A percentile compares a stretch with the other conserved stretches of the same genome.
phyloP scores from a whole-genome alignment of 192 early-diverging fungal species.

The Coemansia sp. region DNA sequence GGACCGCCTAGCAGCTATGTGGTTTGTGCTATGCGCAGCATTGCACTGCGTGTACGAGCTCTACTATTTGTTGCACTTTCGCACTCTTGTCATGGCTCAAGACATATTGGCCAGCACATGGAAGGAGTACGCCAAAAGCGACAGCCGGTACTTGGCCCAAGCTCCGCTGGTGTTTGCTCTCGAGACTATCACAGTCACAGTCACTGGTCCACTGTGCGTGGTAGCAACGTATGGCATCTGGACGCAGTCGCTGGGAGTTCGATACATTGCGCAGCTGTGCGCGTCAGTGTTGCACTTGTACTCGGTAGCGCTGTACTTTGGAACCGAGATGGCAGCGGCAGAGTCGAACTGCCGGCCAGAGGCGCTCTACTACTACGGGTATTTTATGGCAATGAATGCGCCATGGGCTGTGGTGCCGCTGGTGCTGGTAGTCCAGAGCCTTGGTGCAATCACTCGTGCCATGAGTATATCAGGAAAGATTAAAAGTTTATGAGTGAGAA shows the following conservation, averaged over 20 bases:
- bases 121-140: constrained; percentile 74
- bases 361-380: constrained; percentile 62
- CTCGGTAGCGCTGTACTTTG: constrained; percentile 63
- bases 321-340: constrained; percentile 54
- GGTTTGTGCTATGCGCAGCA: constrained; percentile 61
- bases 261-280: constrained; percentile 57
- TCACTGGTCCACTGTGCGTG: constrained; percentile 42
- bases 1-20: constrained; percentile 54
- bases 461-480: constrained; percentile 9
- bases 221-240: constrained; percentile 23
- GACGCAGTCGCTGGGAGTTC: constrained; percentile 15
- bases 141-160: constrained; percentile 63
- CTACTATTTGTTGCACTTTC: constrained; percentile 59
- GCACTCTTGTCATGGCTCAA: constrained; percentile 40
- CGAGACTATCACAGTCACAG: constrained; percentile 59
- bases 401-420: constrained; percentile 66
- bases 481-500: neutral
- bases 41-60: constrained; percentile 66
- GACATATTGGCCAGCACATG: constrained; percentile 57
- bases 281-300: constrained; percentile 63
- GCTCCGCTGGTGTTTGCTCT: constrained; percentile 58
- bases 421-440: constrained; percentile 28
- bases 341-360: constrained; percentile 57
- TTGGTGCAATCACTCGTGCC: neutral
- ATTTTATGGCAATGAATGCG: constrained; percentile 62